Base-by-base conservation (phyloP, 805 yeast genomes). In the Kuraishia borneana region DNA sequence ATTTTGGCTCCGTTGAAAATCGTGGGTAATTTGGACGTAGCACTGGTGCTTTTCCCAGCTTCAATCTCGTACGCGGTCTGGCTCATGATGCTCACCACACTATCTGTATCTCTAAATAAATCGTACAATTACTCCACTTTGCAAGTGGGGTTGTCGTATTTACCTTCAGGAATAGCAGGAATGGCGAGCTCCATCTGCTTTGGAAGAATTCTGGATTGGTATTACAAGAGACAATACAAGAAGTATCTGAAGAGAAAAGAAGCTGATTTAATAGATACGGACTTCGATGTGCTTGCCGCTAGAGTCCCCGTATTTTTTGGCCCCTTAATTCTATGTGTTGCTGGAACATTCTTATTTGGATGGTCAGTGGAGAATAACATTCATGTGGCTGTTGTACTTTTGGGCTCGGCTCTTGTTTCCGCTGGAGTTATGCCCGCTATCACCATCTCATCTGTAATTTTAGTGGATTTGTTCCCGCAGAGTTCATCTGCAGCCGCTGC, bases 401-500 rank as follows among this genome's bases (percentile, higher is more conserved):
- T 83, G 1, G 58, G 71, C 39, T 61, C 78, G 5, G 75, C 73
- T 31, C 50, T 78, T 35, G 61, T 73, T 2, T 74, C 88, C 5
- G 53, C 65, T 39, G 65, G 76, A n/a, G 62, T 77, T 4, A 68
- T 78, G 42, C 70, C 73, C 33, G 68, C 75, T 28, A 46, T 80
- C 26, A 65, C 79, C 12, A 64, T 71, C 22, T 63, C 76, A 3
- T 68, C 77, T 1, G 82, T 92, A 0, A 54, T 85, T 27, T 51
- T 83, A 36, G 81, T 84, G n/a, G 95, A 87, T 47, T 49, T 84
- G 37, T 76, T 68, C 41, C 94, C 95, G 1, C 53, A 64, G 3
- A 68, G 68, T 31, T 67, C 85, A 1, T 83, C 94, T 0, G 72
- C 89, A 3, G 79, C 88, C 4, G 69, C 84, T 1, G 79, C 92